These are phyloP conservation scores for Chlamydomonas urium DNA, from an alignment of 139 green algal species.

Conservation along the genomic window DNA sequence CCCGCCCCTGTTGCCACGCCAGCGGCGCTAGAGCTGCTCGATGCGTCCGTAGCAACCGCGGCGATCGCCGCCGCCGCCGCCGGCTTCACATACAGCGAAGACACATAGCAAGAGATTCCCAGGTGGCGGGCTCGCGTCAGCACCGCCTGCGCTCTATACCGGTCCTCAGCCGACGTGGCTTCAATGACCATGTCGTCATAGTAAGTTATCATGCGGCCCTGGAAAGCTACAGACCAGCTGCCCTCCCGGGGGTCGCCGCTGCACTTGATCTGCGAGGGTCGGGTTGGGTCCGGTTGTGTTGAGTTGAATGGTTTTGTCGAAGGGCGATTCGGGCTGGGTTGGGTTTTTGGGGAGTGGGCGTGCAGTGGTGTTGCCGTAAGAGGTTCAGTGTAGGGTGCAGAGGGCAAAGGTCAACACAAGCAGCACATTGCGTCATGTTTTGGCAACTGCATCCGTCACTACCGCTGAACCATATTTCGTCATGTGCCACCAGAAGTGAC, in stretches of 20 bases:
- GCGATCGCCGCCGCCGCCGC: not conserved
- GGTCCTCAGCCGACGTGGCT: not conserved
- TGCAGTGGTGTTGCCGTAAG: no score
- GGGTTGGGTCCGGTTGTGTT: no score
- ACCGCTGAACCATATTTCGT: no score
- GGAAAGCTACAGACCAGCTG: not conserved
- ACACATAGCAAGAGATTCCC: slow-evolving; percentile 6
- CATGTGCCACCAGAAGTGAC: no score
- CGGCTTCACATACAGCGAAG: not conserved
- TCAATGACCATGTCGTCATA: slow-evolving; percentile 4
- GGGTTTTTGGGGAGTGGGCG: no score
- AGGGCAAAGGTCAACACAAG: no score
- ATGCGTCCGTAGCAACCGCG: not conserved
- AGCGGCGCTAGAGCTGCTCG: slow-evolving; percentile 2
- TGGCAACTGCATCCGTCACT: no score
- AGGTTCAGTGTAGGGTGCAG: no score
- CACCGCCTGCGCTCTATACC: not conserved
- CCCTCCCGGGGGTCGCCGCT: not conserved
- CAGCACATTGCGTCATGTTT: no score
- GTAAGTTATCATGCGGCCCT: not conserved
- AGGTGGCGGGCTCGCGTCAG: not conserved
- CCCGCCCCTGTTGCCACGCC: not conserved
- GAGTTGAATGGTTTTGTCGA: no score
- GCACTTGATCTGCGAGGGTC: not conserved
- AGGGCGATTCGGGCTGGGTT: no score